phyloP scores from a whole-genome alignment of 441 rosid genomes.

The Erodium texanum region DNA sequence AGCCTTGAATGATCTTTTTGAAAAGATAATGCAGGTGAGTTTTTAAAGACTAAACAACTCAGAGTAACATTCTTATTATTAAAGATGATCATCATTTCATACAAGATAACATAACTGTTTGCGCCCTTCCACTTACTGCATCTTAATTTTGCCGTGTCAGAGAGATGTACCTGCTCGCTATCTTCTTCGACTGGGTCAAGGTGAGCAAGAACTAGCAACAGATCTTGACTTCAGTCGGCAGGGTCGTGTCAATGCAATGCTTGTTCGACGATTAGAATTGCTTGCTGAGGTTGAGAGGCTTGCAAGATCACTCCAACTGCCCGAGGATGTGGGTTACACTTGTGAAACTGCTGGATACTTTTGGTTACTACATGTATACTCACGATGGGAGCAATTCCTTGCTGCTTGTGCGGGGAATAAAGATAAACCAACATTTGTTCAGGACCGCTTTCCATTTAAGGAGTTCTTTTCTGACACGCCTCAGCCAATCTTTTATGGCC shows the following conservation, averaged over 20 bases:
- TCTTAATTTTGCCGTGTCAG: slow-evolving; percentile 36
- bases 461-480: slow-evolving; percentile 83
- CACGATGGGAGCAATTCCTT: slow-evolving; percentile 92
- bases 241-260: slow-evolving; percentile 99
- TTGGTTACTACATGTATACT: slow-evolving; percentile 96
- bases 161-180: slow-evolving; percentile 98
- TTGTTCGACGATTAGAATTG: slow-evolving; percentile 85
- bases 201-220: slow-evolving; percentile 98
- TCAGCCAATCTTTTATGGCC: slow-evolving; percentile 66
- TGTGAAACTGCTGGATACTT: slow-evolving; percentile 99
- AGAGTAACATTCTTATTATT: not conserved
- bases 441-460: slow-evolving; percentile 81
- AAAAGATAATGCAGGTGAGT: slow-evolving; percentile 95
- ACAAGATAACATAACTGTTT: no score
- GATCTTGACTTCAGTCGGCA: slow-evolving; percentile 99
- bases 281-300: slow-evolving; percentile 94
- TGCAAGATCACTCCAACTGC: slow-evolving; percentile 89
- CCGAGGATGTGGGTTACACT: slow-evolving; percentile 98
- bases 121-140: slow-evolving; percentile 8
- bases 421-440: slow-evolving; percentile 63
- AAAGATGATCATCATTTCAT: not conserved
- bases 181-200: slow-evolving; percentile 99
- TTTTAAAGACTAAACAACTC: not conserved
- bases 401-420: slow-evolving; percentile 83
- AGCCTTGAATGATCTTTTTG: slow-evolving; percentile 95